Conservation (phyloP, 768 basidiomycete species). For the Tylopilus felleus region DNA sequence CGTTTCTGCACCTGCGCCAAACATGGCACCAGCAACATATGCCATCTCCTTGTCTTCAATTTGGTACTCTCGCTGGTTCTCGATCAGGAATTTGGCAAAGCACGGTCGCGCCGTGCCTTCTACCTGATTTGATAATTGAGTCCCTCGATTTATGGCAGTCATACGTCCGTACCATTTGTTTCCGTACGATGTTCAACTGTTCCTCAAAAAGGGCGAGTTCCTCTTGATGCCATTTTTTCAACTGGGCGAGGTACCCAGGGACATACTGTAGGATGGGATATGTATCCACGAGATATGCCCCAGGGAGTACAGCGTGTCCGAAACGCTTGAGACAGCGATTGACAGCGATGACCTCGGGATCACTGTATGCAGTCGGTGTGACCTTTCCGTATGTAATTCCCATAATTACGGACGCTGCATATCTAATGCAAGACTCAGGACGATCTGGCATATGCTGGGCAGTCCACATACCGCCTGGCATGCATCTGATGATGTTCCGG, state of each 20-base stretch:
- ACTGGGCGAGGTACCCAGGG: slow-evolving; percentile 4
- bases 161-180: not conserved
- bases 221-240: slow-evolving; percentile 7
- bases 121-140: not conserved
- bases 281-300: slow-evolving; percentile 7
- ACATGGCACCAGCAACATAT: slow-evolving; percentile 8
- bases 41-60: not conserved
- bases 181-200: slow-evolving; percentile 2
- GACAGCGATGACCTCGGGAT: slow-evolving; percentile 5
- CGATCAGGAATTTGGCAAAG: slow-evolving; percentile 2
- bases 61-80: not conserved
- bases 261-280: slow-evolving; percentile 6
- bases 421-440: not conserved
- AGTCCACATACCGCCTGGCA: not conserved
- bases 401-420: slow-evolving; percentile 5
- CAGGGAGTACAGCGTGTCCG: not conserved
- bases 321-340: slow-evolving; percentile 1
- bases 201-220: slow-evolving; percentile 8
- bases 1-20: slow-evolving; percentile 11
- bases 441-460: not conserved
- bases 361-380: slow-evolving; percentile 6
- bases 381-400: slow-evolving; percentile 1
- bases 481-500: slow-evolving; percentile 7
- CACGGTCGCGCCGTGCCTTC: slow-evolving; percentile 3
- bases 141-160: not conserved